Percentiles rank a stretch among this genome's conserved stretches.
phyloP scores from a whole-genome alignment of 1,284 basidiomycete species.

The Fomitopsis pinicola region DNA sequence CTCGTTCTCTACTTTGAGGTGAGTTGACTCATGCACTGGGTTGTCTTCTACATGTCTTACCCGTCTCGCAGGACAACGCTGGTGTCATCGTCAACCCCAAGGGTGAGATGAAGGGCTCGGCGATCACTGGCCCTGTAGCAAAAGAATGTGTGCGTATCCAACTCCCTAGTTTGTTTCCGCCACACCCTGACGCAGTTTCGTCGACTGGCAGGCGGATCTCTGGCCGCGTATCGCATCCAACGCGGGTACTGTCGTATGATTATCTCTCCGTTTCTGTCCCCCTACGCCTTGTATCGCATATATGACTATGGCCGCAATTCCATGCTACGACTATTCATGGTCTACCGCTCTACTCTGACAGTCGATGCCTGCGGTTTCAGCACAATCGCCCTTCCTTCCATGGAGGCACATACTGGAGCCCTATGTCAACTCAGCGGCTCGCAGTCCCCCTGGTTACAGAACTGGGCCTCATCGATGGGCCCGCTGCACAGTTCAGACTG shows the following conservation, averaged over 20 bases:
- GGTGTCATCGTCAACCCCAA: constrained; percentile 98
- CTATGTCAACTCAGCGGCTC: too few species aligned
- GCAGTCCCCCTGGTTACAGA: too few species aligned
- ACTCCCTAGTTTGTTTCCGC: too few species aligned
- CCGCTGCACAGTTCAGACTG: too few species aligned
- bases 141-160: constrained; percentile 83
- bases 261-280: constrained; percentile 16
- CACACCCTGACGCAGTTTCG: neutral
- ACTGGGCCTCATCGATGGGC: too few species aligned
- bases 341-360: neutral
- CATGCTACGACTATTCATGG: constrained; percentile 6
- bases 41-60: neutral
- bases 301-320: constrained; percentile 17
- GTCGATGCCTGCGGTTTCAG: too few species aligned
- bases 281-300: constrained; percentile 20
- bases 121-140: constrained; percentile 96
- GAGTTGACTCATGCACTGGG: constrained; percentile 15
- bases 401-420: too few species aligned
- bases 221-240: constrained; percentile 99
- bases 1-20: constrained; percentile 99
- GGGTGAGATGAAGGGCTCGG: constrained; percentile 99
- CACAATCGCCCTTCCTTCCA: too few species aligned
- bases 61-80: constrained; percentile 78
- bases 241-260: constrained; percentile 94
- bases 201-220: constrained; percentile 74